A percentile compares a stretch with the other conserved stretches of the same genome.
These are phyloP conservation scores for Cichorium intybus DNA, from an alignment of 140 eudicot species.

Conservation along the genomic window DNA sequence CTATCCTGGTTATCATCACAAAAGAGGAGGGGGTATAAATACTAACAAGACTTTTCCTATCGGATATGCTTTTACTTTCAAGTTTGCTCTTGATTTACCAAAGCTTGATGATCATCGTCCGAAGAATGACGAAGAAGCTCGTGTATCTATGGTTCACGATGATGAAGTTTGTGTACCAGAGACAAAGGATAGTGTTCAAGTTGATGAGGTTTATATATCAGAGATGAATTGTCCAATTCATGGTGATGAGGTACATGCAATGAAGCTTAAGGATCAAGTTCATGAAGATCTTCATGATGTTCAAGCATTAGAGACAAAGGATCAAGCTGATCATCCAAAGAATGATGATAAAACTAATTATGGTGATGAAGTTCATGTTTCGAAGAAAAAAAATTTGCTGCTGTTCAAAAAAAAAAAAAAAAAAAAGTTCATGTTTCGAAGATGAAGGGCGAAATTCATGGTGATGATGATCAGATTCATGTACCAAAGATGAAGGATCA, in stretches of 20 bases:
- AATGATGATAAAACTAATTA: not conserved
- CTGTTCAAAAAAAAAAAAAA: too few species aligned
- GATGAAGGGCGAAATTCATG: not conserved
- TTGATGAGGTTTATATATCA: too few species aligned
- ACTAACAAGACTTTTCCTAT: constrained; percentile 39
- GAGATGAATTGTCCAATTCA: too few species aligned
- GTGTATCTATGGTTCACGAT: not conserved
- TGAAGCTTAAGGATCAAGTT: not conserved
- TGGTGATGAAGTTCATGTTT: not conserved
- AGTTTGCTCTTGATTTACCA: constrained; percentile 24
- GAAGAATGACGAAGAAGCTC: not conserved
- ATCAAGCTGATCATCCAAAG: not conserved
- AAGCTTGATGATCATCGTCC: not conserved
- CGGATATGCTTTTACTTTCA: constrained; percentile 34
- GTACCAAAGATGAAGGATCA: not conserved
- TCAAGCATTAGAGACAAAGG: not conserved
- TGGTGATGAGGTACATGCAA: not conserved
- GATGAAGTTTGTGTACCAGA: not conserved
- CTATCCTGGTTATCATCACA: constrained; percentile 50
- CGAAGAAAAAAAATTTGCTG: too few species aligned
- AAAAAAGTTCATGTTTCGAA: not conserved
- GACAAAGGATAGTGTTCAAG: not conserved
- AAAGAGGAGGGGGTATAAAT: constrained; percentile 39
- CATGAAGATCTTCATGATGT: not conserved
- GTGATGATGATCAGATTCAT: not conserved